Base-by-base conservation (phyloP, 2,329 filamentous ascomycete species). In the Zasmidium citrigriseum region DNA sequence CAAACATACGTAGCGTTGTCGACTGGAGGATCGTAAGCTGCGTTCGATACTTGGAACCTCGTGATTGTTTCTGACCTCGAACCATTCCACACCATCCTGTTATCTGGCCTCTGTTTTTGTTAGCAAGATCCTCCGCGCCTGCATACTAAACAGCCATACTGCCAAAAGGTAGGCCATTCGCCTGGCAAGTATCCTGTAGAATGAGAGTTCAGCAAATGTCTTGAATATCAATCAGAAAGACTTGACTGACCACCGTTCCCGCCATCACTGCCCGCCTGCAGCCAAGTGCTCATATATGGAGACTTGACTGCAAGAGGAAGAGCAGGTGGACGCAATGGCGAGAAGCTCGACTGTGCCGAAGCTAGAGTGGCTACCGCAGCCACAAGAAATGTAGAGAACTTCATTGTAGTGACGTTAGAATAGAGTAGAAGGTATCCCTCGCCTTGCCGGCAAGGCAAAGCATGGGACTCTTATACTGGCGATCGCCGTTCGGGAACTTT, bases 301-400 rank as follows among this genome's bases (percentile, higher is more conserved):
- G 86, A 88, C 61, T 85, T 86, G 45, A 92, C 89, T 48, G 89
- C 88, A 38, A 93, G 74, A n/a, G 89, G 89, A 29, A 89, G 79
- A 1, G 88, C 82, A 18, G 88, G 88, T 46, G 87, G 87, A 2
- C 86, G 80, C 27, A 84, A 82, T 25, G 87, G 87, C 34, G 76
- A 80, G 68, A 89, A 90, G 2, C 78, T 84, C 7, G 86, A 88
- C 48, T 63, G 64, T 24, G 62, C 64, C 46, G 47, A 67, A 14
- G 55, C 59, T 50, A 64, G 24, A 50, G 51, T 23, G 55, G 59
- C 61, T 45, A 59, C 20, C 52, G 53, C 50, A 25, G 61, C 56
- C n/a, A 60, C 27, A 16, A 62, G 38, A 22, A 63, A 44, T 52
- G 57, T 56, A 24, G 52, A 51, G 29, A 62, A 46, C 41, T 51